Evolutionary conservation across 352 stramenopile genomes (phyloP), one percentile per base, ranked within the genome.

Genomic region (Globisporangium nagaii): DNA sequence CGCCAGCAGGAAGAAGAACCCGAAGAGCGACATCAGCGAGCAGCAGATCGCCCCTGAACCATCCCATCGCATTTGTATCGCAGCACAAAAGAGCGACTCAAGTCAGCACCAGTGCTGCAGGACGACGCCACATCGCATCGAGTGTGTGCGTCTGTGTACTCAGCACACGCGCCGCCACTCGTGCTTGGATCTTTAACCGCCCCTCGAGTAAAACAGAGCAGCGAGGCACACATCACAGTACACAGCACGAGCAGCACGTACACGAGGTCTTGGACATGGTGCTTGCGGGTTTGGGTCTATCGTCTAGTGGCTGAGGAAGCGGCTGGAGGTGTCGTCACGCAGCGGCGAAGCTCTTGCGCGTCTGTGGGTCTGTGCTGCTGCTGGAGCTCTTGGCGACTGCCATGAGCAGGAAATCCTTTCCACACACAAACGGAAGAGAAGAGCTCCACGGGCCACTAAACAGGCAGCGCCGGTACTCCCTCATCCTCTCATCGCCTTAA

Each of bases 1-100:
- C 13, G 68, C 45, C 6, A 83, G 37, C 10, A 94, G 71, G 64
- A 94, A 94, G 40, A 94, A 49, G 57, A 82, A 86, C 40, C 84
- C 84, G 31, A 71, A 79, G 25, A 84, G 70, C 52, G 79, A 91
- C 36, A 94, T 51, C 60, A 90, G 52, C 35, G 84, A 85, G 64
- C 81, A 91, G 59, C 70, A 85, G 24, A 94, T 53, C 58, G 84
- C 84, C 63, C 67, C 80, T 90, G 43, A 15, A 32, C 13, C 28
- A 40, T 13, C n/a, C n/a, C n/a, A n/a, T 24, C 32, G 34, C 20
- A 53, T 20, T n/a, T n/a, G 24, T 41, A 3, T 3, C 8, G 13
- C 17, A 44, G 10, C 48, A 52, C 22, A n/a, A n/a, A n/a, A n/a
- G n/a, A n/a, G n/a, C n/a, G n/a, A n/a, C n/a, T n/a, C n/a, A n/a